Evolutionary conservation across 495 filamentous ascomycete species (phyloP), one percentile per base, ranked within the genome.

Genomic region (Cercophora scortea): DNA sequence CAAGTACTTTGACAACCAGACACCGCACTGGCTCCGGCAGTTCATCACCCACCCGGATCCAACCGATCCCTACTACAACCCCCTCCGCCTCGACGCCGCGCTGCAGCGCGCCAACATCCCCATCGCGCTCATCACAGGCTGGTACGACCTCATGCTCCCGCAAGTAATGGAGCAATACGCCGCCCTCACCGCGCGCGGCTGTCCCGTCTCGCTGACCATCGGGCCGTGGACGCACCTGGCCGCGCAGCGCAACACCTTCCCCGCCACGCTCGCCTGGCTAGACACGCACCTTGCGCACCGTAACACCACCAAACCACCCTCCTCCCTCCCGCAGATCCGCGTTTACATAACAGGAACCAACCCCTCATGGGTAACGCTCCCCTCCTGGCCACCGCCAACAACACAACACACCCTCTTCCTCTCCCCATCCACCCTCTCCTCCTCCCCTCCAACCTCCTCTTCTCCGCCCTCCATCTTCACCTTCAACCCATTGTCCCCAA

Each of bases 401-500:
- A 45, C 16, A 17, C 8, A 13, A 10, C 53, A 46, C 17, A 32
- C 43, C n/a, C 45, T 68, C 11, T 68, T 57, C 47, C 52, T 69
- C 25, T 55, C 58, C 52, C 47, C 42, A 1, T 32, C 48, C 15
- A 54, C 43, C 13, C 43, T 17, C 1, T 35, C 65, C 43, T 47
- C 49, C 11, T 35, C 38, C 19, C 33, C 33, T 25, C 56, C 60
- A 13, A 25, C 32, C 13, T 41, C 48, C 17, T 49, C 61, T 16
- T 53, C 56, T 13, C 40, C 45, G 3, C 32, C 56, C 1, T 51
- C 56, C 5, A 55, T 57, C 3, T 69, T 69, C 53, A 55, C 52
- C 32, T 69, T 65, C 49, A 60, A 69, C 46, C 66, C 66, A 9
- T 9, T 40, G 12, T 15, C 57, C 9, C 66, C 66, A 13, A 69